phyloP scores from a whole-genome alignment of 176 grass and related monocot species.

The Lolium perenne region DNA sequence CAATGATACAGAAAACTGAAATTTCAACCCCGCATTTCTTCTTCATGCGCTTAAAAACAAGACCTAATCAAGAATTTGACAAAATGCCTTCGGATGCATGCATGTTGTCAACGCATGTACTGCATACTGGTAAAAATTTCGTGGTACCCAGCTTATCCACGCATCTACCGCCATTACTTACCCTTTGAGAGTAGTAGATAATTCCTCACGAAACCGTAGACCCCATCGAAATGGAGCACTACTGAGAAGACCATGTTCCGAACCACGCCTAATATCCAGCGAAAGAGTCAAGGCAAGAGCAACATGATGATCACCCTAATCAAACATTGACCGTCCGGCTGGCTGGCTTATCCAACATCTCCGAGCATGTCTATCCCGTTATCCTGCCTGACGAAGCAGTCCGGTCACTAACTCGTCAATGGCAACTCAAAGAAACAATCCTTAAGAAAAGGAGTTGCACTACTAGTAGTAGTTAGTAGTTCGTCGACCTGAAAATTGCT shows the following conservation, averaged over 20 bases:
- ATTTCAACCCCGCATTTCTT: neutral
- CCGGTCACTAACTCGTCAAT: neutral
- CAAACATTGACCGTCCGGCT: conserved; percentile 21
- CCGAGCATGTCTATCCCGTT: neutral
- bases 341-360: neutral
- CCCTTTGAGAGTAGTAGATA: neutral
- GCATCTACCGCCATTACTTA: neutral
- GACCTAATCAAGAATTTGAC: neutral
- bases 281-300: conserved; percentile 22
- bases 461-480: neutral
- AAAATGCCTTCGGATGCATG: neutral
- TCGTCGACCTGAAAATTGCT: neutral
- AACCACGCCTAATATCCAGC: neutral
- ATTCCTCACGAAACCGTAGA: neutral
- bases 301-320: neutral
- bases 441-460: conserved; percentile 5
- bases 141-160: neutral
- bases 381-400: conserved; percentile 13
- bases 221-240: neutral
- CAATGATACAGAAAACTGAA: neutral
- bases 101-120: no score
- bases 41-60: neutral
- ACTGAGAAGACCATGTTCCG: neutral
- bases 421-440: neutral
- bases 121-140: no score